Evolutionary conservation across 164 flowering plant species (phyloP).

Genomic region (Taxillus chinensis): DNA sequence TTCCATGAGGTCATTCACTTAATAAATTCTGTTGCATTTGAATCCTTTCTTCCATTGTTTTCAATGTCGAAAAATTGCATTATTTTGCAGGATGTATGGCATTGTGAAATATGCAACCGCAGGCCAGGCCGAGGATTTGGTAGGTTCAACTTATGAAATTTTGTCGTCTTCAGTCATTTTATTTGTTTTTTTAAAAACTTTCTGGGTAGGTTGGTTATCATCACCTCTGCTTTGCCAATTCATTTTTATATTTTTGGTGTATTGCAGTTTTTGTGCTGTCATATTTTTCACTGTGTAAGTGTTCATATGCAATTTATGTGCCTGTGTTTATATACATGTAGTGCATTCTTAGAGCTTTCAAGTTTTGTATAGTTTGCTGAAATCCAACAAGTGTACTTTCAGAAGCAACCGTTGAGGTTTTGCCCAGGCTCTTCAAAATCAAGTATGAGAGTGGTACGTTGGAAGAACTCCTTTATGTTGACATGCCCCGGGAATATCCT

Average conservation of each 20-base stretch:
- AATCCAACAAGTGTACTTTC: conserved; percentile 13
- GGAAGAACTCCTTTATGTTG: conserved; percentile 96
- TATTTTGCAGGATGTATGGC: conserved; percentile 88
- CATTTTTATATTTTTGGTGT: too few species aligned
- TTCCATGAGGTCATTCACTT: background rate
- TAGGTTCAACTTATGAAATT: conserved; percentile 23
- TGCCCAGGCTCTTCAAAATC: conserved; percentile 93
- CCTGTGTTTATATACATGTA: too few species aligned
- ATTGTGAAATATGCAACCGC: conserved; percentile 95
- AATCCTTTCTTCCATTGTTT: background rate
- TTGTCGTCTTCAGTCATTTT: background rate
- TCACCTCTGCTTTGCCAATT: too few species aligned
- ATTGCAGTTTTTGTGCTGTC: too few species aligned
- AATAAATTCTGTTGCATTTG: background rate
- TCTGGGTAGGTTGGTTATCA: background rate
- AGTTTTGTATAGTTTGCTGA: background rate
- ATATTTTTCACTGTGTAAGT: background rate
- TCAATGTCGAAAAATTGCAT: background rate
- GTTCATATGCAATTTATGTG: too few species aligned
- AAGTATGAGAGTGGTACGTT: conserved; percentile 98
- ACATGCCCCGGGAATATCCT: conserved; percentile 91
- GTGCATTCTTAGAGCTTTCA: too few species aligned
- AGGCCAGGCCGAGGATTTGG: conserved; percentile 99
- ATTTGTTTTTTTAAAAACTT: background rate
- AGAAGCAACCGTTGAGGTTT: conserved; percentile 97